Evolutionary conservation across 2,329 filamentous ascomycete genomes (phyloP), one percentile per base, ranked within the genome.

Genomic region (Aspergillus vadensis): DNA sequence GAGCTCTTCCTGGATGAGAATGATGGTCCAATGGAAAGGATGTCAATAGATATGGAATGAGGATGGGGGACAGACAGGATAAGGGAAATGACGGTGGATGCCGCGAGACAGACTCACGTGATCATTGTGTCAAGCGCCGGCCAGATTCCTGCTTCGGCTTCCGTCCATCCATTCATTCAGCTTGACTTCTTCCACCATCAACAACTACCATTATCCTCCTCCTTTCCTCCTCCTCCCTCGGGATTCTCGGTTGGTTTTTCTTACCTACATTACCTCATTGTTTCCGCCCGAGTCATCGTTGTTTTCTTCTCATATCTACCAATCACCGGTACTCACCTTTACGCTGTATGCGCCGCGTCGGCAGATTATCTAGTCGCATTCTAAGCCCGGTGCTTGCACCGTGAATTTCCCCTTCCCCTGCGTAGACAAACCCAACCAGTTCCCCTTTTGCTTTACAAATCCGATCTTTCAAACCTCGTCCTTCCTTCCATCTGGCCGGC

Each of bases 391-490:
- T 55, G 53, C 53, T 32, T 50, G 47, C 48, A 55, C 58, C 32
- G 48, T 32, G 44, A 53, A 41, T 55, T 49, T n/a, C 54, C 36
- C 32, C 36, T 32, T 52, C 39, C 53, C 53, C 57, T 59, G 52
- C 62, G 62, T 64, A 64, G 62, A 64, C 56, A 47, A 44, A 50
- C 21, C 21, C 21, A 39, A 50, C 14, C 27, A 17, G 25, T n/a
- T 8, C 23, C 8, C 8, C 49, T 48, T 23, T 19, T 41, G 25
- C 44, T 10, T 19, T 32, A 27, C 9, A 27, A 44, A 27, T 30
- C n/a, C 23, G 14, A 8, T 51, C 49, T 32, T 47, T 17, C 44
- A 43, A 27, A n/a, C 21, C 55, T 55, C 43, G 57, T 30, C 59
- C 44, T 43, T 17, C 39, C 53, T 39, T 19, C 44, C 47, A 14